Conservation (phyloP, 345 rosid species). For the Abelmoschus esculentus region DNA sequence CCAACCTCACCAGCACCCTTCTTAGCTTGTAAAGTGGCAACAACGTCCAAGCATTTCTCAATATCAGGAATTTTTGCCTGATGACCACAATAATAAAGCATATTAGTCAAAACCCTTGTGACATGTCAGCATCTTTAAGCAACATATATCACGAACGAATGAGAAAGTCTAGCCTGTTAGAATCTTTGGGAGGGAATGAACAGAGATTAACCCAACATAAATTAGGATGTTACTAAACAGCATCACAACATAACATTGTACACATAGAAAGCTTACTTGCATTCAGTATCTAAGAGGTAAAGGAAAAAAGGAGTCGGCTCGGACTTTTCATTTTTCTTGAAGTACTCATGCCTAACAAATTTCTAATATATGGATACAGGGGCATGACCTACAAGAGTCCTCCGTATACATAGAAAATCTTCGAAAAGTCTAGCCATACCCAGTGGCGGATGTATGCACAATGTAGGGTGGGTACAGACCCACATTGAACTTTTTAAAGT, state of each 20-base stretch:
- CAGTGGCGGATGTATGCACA: too few species aligned
- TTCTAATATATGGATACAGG: too few species aligned
- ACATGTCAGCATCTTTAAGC: not conserved
- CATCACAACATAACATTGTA: not conserved
- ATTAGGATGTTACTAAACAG: not conserved
- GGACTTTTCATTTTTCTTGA: too few species aligned
- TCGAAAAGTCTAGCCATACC: too few species aligned
- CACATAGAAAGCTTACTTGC: not conserved
- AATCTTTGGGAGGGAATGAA: not conserved
- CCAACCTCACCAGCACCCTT: constrained; percentile 83
- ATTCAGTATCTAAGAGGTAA: not conserved
- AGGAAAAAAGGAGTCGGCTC: too few species aligned
- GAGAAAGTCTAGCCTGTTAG: not conserved
- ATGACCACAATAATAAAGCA: constrained; percentile 12
- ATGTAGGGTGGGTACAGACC: too few species aligned
- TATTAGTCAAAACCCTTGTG: not conserved
- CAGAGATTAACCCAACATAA: not conserved
- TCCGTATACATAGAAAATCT: too few species aligned
- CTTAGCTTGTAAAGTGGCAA: constrained; percentile 77
- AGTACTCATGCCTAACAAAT: too few species aligned
- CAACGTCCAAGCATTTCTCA: constrained; percentile 81
- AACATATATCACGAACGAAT: not conserved
- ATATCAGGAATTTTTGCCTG: constrained; percentile 95
- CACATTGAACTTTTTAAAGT: too few species aligned
- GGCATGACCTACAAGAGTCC: too few species aligned